Evolutionary conservation across 164 flowering plant species (phyloP), one percentile per base, ranked within the genome.

Genomic region (Chimonanthus salicifolius): DNA sequence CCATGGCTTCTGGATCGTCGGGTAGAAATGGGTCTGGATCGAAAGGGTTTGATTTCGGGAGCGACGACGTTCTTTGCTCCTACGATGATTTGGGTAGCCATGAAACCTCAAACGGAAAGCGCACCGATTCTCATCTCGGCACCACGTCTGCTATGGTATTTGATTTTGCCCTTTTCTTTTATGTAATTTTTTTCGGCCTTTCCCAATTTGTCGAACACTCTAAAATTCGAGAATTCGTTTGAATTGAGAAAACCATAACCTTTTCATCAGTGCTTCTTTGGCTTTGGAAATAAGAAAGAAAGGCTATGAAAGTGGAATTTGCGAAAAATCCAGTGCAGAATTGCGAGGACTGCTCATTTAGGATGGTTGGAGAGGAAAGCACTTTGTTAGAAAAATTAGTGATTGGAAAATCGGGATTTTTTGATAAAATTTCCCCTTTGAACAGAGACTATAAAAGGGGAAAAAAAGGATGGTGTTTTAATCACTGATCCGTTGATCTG

Each of bases 1-100:
- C 62, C 11, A 92, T 91, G 97, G 97, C 96, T 62, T 92, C 94
- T 67, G 95, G 94, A 76, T 83, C 93, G n/a, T 83, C 90, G 54
- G 90, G 88, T 60, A 79, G 96, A 75, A 63, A 78, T 33, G 80
- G 76, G 51, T 77, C 89, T 13, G 86, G 88, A 18, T 81, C 90
- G n/a, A 87, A 88, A 79, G 89, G 87, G 49, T 94, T 88, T 58
- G 97, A 92, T 87, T 92, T 92, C 74, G 89, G 81, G 3, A 70
- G 94, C 7, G 97, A 88, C 72, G 92, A 92, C 62, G 84, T 92
- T 60, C 87, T 92, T 6, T 92, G 91, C 79, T 85, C 92, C 2
- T 90, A 90, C 75, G 90, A 89, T n/a, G 92, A 91, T 71, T 83
- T 82, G 70, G 74, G 50, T 47, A 78, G 80, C 80, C 93, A 85